Base-by-base conservation (phyloP, 495 filamentous ascomycete species). In the Penicillium steckii region DNA sequence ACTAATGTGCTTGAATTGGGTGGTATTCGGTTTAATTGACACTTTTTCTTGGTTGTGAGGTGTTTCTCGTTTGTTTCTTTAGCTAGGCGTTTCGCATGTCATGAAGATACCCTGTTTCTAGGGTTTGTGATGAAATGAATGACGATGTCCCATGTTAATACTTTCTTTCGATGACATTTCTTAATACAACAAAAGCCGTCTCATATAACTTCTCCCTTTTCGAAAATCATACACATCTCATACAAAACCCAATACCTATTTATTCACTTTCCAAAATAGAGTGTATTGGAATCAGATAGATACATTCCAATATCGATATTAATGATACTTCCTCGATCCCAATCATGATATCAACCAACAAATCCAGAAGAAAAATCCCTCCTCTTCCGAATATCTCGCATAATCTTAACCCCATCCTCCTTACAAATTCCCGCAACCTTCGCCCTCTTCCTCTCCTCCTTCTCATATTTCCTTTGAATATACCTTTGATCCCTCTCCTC, bases 381-480 rank as follows among this genome's bases (percentile, higher is more conserved):
- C 50, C 40, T 55, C 57, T 32, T 53, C 48, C 46, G 55, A 59
- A 71, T 61, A 50, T 65, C 60, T 42, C 37, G 29, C 72, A 69
- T 70, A 35, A 67, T 37, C 53, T 50, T 68, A 12, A 38, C 33
- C 40, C 71, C 73, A 48, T 65, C 66, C 59, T 69, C 66, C 46
- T 61, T 55, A 59, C 65, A 64, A 40, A 56, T 46, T 23, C 27
- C 55, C 22, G 67, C 71, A 49, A 73, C 73, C 27, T 57, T 61
- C 45, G 66, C 71, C 50, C 77, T 56, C 24, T 54, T 35, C 44
- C 52, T 52, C 50, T 80, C 76, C 57, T 79, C 71, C 33, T 38
- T 32, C 58, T 76, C 72, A 67, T 73, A 74, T 52, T 46, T 30
- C 44, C 53, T 64, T 55, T 57, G 41, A 44, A 78, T 73, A 54